Evolutionary conservation across 2,329 filamentous ascomycete genomes (phyloP).

Genomic region (Pezicula rhizophila): DNA sequence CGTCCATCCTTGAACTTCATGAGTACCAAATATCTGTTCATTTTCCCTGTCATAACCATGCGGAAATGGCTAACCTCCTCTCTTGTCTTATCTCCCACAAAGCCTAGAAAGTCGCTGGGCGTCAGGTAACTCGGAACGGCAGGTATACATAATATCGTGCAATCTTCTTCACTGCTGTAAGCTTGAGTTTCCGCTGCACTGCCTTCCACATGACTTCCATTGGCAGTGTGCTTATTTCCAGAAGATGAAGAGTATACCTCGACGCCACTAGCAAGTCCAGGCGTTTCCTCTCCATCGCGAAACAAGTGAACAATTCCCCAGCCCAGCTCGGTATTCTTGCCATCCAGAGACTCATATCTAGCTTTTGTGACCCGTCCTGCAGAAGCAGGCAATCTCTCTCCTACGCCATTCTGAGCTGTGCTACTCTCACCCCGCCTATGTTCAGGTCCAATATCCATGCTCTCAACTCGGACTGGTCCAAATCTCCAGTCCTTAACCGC

Average conservation of each 20-base stretch:
- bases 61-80: conserved; percentile 87
- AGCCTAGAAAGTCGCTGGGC: conserved; percentile 83
- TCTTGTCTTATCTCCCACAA: conserved; percentile 81
- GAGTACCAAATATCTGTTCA: conserved; percentile 90
- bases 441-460: conserved; percentile 64
- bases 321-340: conserved; percentile 68
- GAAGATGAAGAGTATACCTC: conserved; percentile 16
- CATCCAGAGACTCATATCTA: conserved; percentile 64
- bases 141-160: conserved; percentile 85
- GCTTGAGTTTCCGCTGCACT: conserved; percentile 21
- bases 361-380: conserved; percentile 69
- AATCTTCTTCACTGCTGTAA: conserved; percentile 41
- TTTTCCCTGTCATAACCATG: conserved; percentile 82
- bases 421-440: conserved; percentile 34
- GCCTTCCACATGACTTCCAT: conserved; percentile 18
- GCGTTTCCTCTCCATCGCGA: conserved; percentile 72
- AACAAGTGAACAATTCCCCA: conserved; percentile 96
- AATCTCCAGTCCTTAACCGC: conserved; percentile 72
- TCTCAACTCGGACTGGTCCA: conserved; percentile 70
- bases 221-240: neutral
- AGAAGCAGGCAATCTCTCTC: conserved; percentile 35
- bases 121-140: conserved; percentile 93
- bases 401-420: conserved; percentile 16
- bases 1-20: conserved; percentile 82
- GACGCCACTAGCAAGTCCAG: conserved; percentile 43